These are phyloP conservation scores for Calonectria crousiana DNA, from an alignment of 2,329 filamentous ascomycete genomes.

Conservation along the genomic window DNA sequence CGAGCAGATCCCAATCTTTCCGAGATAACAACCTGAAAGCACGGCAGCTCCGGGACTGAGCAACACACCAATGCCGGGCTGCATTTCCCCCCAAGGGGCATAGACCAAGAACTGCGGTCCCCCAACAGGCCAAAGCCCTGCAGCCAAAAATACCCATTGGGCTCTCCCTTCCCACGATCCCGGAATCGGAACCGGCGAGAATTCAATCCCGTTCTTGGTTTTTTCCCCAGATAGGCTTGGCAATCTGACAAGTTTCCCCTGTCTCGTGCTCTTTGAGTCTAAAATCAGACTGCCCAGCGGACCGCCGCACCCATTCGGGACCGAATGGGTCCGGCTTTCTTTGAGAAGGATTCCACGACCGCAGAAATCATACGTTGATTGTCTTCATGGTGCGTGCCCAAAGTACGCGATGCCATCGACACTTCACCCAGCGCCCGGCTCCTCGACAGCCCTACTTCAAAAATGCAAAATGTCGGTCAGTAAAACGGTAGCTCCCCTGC, in stretches of 20 bases:
- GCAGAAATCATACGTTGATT: neutral
- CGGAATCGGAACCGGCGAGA: neutral
- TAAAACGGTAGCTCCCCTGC: neutral
- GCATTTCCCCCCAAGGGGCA: neutral
- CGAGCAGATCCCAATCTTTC: constrained; percentile 8
- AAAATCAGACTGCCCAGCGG: neutral
- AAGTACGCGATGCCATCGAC: neutral
- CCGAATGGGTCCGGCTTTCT: neutral
- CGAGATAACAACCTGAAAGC: neutral
- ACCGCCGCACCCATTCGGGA: neutral
- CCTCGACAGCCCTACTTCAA: neutral
- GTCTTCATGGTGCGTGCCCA: neutral
- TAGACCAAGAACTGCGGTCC: neutral
- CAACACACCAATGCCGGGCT: neutral
- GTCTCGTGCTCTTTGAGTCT: neutral
- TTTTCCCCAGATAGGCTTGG: neutral
- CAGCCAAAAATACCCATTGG: neutral
- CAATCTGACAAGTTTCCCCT: neutral
- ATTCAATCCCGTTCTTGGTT: neutral
- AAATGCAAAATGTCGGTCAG: neutral
- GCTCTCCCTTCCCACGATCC: neutral
- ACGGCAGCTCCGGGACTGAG: neutral
- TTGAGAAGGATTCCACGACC: neutral
- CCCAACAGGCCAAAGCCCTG: neutral
- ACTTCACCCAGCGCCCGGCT: neutral